Evolutionary conservation across 768 basidiomycete genomes (phyloP), one percentile per base, ranked within the genome.

Genomic region (Asterophora parasitica): DNA sequence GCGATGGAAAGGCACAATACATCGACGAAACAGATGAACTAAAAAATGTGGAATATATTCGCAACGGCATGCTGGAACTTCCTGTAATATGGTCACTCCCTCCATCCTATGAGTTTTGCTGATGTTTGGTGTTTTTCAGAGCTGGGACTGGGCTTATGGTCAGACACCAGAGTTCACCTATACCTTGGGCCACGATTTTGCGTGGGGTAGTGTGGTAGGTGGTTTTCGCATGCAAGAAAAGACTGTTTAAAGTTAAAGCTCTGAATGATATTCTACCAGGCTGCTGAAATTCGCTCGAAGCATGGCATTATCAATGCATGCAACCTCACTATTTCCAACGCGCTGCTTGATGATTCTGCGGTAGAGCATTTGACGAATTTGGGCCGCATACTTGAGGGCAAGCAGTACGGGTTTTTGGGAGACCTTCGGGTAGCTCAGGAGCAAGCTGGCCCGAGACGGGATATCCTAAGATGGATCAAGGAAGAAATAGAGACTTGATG

Each of bases 121-220:
- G n/a, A 42, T 36, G 13, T 44, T 50, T 17, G 19, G 44, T 16
- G n/a, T 28, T 23, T 16, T 31, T 10, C 57, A 94, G 93, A 83
- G 77, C 28, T 97, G 96, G 96, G 78, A 90, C 16, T 98, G 94
- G 92, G 72, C 78, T 11, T 96, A 82, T 58, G 95, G 94, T 0
- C 89, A 94, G 60, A 95, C 94, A 0, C 93, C 94, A 34, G 88
- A 95, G 60, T 98, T 99, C 62, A 85, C 81, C 6, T 88, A 90
- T 58, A 71, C 70, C 2, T 37, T 79, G 10, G 43, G 56, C 3
- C 59, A 61, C 19, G 47, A 61, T n/a, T 83, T 84, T 51, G 38
- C 58, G 3, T 81, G 81, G 79, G 82, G 79, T 8, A 58, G 65
- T 27, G 63, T 75, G 20, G 81, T 81, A 54, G 45, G 67, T 65